Conservation (phyloP, 2,329 filamentous ascomycete species). For the Pseudogymnoascus sp. region DNA sequence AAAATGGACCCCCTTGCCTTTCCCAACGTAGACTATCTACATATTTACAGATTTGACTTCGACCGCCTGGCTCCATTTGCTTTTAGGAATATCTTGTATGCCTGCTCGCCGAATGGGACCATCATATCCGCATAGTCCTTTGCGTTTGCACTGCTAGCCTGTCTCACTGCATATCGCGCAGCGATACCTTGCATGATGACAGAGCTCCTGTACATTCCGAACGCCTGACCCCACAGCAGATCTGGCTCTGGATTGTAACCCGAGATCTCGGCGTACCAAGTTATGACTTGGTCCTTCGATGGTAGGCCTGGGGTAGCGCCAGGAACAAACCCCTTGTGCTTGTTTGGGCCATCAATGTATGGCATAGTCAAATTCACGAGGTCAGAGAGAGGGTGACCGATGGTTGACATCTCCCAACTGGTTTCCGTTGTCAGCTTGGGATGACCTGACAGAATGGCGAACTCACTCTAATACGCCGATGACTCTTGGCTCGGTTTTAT, state of each 20-base stretch:
- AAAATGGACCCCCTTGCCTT: neutral
- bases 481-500: slow-evolving; percentile 77
- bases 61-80: slow-evolving; percentile 32
- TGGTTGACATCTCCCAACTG: slow-evolving; percentile 94
- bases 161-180: slow-evolving; percentile 71
- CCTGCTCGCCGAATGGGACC: slow-evolving; percentile 64
- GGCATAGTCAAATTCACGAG: slow-evolving; percentile 67
- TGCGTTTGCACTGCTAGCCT: slow-evolving; percentile 83
- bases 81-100: slow-evolving; percentile 63
- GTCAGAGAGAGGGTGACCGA: slow-evolving; percentile 92
- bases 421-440: slow-evolving; percentile 1
- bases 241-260: slow-evolving; percentile 64
- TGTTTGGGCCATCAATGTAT: slow-evolving; percentile 33
- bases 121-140: slow-evolving; percentile 61
- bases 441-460: slow-evolving; percentile 17
- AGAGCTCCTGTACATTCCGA: slow-evolving; percentile 52
- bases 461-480: slow-evolving; percentile 82
- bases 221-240: slow-evolving; percentile 53
- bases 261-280: slow-evolving; percentile 59
- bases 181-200: slow-evolving; percentile 81
- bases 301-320: slow-evolving; percentile 47
- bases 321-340: slow-evolving; percentile 31
- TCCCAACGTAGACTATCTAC: neutral
- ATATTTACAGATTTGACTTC: slow-evolving; percentile 36
- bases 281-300: slow-evolving; percentile 46